Conservation (phyloP, 495 filamentous ascomycete species). For the Talaromyces borbonicus region DNA sequence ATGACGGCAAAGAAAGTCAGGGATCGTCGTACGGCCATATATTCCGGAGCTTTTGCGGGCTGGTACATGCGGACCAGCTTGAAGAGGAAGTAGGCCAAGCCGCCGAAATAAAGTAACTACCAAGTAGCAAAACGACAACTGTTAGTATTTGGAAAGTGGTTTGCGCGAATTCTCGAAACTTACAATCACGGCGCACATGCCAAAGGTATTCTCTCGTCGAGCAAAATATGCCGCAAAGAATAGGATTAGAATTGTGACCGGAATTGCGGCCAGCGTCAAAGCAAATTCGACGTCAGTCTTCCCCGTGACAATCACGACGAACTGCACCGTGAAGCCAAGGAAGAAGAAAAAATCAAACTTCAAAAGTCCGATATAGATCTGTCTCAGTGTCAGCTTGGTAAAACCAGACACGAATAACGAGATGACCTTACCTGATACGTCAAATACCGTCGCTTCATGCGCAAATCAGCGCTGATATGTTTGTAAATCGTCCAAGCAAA, state of each 20-base stretch:
- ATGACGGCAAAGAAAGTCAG: slow-evolving; percentile 91
- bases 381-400: background rate
- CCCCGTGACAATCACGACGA: slow-evolving; percentile 78
- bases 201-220: slow-evolving; percentile 65
- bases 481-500: slow-evolving; percentile 99
- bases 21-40: slow-evolving; percentile 63
- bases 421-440: slow-evolving; percentile 73
- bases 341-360: slow-evolving; percentile 99
- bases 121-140: background rate
- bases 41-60: slow-evolving; percentile 38
- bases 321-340: slow-evolving; percentile 95
- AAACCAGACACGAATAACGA: slow-evolving; percentile 10
- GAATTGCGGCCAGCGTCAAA: slow-evolving; percentile 80
- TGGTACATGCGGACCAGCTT: slow-evolving; percentile 95
- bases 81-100: slow-evolving; percentile 93
- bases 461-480: slow-evolving; percentile 93
- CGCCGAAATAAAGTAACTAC: slow-evolving; percentile 66
- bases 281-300: slow-evolving; percentile 64
- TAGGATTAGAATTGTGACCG: slow-evolving; percentile 81
- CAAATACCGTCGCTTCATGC: slow-evolving; percentile 92
- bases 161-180: slow-evolving; percentile 15
- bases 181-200: slow-evolving; percentile 69
- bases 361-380: slow-evolving; percentile 96
- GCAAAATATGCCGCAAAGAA: slow-evolving; percentile 76
- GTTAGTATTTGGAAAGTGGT: slow-evolving; percentile 13